A percentile compares a stretch with the other conserved stretches of the same genome.
Conservation (phyloP, 768 basidiomycete genomes). For the Dacryopinax primogenitus region DNA sequence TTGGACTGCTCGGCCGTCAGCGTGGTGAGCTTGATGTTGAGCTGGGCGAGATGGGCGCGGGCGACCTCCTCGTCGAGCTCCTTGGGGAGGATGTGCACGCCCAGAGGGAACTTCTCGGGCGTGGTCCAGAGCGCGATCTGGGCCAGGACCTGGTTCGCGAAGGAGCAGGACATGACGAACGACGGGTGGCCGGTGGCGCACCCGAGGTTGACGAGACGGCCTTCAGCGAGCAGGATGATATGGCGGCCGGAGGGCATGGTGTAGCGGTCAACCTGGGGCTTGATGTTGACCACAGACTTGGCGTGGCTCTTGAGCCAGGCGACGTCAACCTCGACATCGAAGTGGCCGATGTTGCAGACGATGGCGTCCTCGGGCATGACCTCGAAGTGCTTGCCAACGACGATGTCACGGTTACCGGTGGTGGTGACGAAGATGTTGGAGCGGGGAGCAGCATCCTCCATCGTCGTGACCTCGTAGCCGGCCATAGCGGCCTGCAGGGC, state of each 20-base stretch:
- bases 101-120: conserved; percentile 82
- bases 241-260: conserved; percentile 87
- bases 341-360: conserved; percentile 69
- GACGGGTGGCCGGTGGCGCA: conserved; percentile 98
- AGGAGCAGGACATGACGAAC: conserved; percentile 99
- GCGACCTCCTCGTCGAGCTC: conserved; percentile 98
- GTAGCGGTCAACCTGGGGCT: conserved; percentile 98
- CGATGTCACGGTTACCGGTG: conserved; percentile 97
- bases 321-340: conserved; percentile 68
- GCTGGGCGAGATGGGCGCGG: conserved; percentile 78
- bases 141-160: conserved; percentile 95
- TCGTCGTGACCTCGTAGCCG: conserved; percentile 95
- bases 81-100: conserved; percentile 97
- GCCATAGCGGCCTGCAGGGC: conserved; percentile 99
- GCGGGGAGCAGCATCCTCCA: conserved; percentile 90
- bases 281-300: conserved; percentile 70
- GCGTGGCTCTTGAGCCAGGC: conserved; percentile 97
- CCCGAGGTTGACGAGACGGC: conserved; percentile 98
- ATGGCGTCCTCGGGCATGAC: conserved; percentile 98
- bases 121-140: conserved; percentile 98
- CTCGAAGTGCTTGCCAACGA: conserved; percentile 78
- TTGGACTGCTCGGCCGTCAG: conserved; percentile 59
- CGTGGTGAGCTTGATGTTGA: conserved; percentile 87
- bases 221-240: conserved; percentile 93
- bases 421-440: conserved; percentile 93